Evolutionary conservation across 805 yeast species (phyloP).

Genomic region (Blastobotrys mokoenaii): DNA sequence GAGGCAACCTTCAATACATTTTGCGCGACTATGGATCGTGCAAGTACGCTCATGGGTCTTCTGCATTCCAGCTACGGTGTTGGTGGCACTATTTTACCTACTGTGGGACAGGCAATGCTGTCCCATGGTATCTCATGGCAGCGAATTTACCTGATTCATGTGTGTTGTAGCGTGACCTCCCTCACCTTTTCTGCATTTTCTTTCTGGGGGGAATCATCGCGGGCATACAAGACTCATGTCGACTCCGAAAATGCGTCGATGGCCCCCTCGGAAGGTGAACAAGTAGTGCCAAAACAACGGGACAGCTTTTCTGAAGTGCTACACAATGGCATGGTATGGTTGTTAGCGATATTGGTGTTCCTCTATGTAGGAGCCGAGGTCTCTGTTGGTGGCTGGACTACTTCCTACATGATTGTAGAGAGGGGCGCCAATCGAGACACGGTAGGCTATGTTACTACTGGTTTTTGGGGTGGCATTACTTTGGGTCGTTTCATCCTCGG

Average conservation of each 20-base stretch:
- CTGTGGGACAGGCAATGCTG: constrained; percentile 50
- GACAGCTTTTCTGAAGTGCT: constrained; percentile 6
- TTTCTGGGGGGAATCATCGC: constrained; percentile 32
- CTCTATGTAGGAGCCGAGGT: constrained; percentile 66
- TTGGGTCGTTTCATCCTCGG: constrained; percentile 48
- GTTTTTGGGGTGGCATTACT: constrained; percentile 66
- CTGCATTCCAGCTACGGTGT: constrained; percentile 65
- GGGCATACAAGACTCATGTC: constrained; percentile 7
- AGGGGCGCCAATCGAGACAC: constrained; percentile 38
- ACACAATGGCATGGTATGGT: constrained; percentile 25
- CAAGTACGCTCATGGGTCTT: constrained; percentile 50
- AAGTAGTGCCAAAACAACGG: background rate
- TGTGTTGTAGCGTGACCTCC: constrained; percentile 32
- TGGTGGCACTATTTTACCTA: constrained; percentile 65
- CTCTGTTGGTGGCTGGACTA: constrained; percentile 62
- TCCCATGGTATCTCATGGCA: no score
- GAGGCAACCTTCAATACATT: constrained; percentile 51
- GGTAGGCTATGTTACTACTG: constrained; percentile 58
- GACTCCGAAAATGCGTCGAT: background rate
- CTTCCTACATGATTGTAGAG: constrained; percentile 49
- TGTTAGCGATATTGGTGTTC: constrained; percentile 46
- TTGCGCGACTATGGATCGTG: constrained; percentile 38
- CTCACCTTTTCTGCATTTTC: constrained; percentile 32
- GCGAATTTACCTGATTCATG: constrained; percentile 40
- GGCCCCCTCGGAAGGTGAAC: no score